Percentiles rank a stretch among this genome's conserved stretches.
Conservation (phyloP, 352 stramenopile species). For the Aphanomyces cochlioides region DNA sequence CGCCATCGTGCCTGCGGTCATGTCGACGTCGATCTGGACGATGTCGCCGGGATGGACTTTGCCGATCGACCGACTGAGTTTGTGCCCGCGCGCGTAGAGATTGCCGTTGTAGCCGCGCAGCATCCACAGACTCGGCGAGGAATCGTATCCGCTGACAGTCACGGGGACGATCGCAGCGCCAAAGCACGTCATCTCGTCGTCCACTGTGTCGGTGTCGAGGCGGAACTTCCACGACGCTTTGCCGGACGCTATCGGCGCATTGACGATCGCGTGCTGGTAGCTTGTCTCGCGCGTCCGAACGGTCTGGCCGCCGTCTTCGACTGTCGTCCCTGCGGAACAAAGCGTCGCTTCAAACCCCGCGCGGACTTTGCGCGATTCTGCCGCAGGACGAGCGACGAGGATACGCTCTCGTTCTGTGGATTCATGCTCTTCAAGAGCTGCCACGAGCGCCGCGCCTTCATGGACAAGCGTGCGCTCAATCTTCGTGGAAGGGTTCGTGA, state of each 20-base stretch:
- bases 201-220: slow-evolving; percentile 82
- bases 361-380: slow-evolving; percentile 61
- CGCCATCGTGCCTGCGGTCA: slow-evolving; percentile 76
- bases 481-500: slow-evolving; percentile 8
- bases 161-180: slow-evolving; percentile 85
- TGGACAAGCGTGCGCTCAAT: background rate
- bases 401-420: background rate
- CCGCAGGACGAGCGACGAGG: slow-evolving; percentile 17
- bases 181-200: slow-evolving; percentile 92
- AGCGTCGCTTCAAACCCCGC: slow-evolving; percentile 76
- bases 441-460: background rate
- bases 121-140: slow-evolving; percentile 90
- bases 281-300: slow-evolving; percentile 82
- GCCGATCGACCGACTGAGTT: slow-evolving; percentile 74
- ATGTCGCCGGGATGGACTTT: slow-evolving; percentile 88
- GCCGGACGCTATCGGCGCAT: slow-evolving; percentile 62
- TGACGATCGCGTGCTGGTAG: slow-evolving; percentile 85
- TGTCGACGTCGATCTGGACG: slow-evolving; percentile 85
- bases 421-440: background rate
- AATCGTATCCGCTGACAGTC: slow-evolving; percentile 86
- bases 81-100: slow-evolving; percentile 85
- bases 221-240: slow-evolving; percentile 86
- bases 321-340: slow-evolving; percentile 68
- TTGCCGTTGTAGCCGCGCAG: slow-evolving; percentile 89
- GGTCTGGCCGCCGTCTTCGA: slow-evolving; percentile 69